Conservation (phyloP, 2,329 filamentous ascomycete species). For the Allantophomopsis cytisporea region DNA sequence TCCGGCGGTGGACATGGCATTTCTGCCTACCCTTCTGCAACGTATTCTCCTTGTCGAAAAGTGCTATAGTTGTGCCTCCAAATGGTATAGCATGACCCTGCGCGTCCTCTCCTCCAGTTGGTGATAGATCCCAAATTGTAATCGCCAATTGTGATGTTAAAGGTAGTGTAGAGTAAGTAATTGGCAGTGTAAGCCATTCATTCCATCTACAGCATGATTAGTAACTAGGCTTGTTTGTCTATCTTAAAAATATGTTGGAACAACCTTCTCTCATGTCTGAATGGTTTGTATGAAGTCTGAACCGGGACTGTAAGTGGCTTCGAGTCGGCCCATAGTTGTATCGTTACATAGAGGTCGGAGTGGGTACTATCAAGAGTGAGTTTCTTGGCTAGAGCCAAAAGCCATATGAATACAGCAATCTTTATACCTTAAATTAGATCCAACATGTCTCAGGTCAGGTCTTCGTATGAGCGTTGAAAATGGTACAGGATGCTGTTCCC, state of each 20-base stretch:
- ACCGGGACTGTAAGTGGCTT: conserved; percentile 87
- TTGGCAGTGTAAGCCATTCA: conserved; percentile 85
- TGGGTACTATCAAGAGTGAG: conserved; percentile 36
- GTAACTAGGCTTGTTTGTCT: not conserved
- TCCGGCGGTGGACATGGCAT: conserved; percentile 71
- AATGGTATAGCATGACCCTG: conserved; percentile 78
- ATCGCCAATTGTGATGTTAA: conserved; percentile 76
- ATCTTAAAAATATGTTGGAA: conserved; percentile 1
- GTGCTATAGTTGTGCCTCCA: conserved; percentile 76
- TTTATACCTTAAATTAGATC: conserved; percentile 62
- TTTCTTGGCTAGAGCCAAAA: too few species aligned
- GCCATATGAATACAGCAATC: conserved; percentile 2
- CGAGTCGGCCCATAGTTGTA: conserved; percentile 89
- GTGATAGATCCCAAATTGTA: conserved; percentile 89
- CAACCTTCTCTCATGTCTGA: conserved; percentile 58
- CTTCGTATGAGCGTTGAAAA: conserved; percentile 68
- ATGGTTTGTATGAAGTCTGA: conserved; percentile 86
- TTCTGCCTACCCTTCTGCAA: conserved; percentile 87
- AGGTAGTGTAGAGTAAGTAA: conserved; percentile 72
- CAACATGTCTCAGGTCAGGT: conserved; percentile 73
- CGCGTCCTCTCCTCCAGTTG: conserved; percentile 55
- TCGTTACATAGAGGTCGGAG: conserved; percentile 87
- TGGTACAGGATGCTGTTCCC: conserved; percentile 59
- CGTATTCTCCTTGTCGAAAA: conserved; percentile 92
- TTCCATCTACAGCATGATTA: conserved; percentile 53